Evolutionary conservation across 2,329 filamentous ascomycete species (phyloP).

Genomic region (Fusarium haematococcum): DNA sequence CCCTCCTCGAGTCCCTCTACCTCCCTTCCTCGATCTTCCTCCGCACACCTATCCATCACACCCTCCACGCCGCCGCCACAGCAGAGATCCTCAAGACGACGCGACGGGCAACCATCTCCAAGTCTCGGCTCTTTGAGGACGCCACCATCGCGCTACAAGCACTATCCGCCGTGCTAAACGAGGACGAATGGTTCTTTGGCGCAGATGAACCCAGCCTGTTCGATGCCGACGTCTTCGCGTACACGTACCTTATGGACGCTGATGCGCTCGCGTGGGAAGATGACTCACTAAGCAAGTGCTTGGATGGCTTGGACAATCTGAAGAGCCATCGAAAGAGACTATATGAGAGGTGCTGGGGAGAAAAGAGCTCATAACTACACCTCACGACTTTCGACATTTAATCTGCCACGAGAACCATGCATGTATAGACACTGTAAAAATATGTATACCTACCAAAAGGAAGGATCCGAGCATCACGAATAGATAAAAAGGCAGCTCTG

Average conservation of each 20-base stretch:
- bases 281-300: conserved; percentile 65
- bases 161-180: conserved; percentile 57
- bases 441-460: conserved; percentile 23
- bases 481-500: neutral
- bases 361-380: conserved; percentile 1
- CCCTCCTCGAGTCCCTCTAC: conserved; percentile 79
- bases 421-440: conserved; percentile 24
- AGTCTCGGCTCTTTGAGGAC: conserved; percentile 55
- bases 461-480: conserved; percentile 2
- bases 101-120: conserved; percentile 52
- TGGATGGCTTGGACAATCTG: conserved; percentile 71
- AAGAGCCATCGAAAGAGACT: conserved; percentile 59
- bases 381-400: neutral
- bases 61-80: conserved; percentile 79
- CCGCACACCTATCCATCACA: conserved; percentile 69
- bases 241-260: conserved; percentile 83
- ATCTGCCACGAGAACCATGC: neutral
- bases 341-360: conserved; percentile 48
- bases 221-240: conserved; percentile 91
- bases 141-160: conserved; percentile 60
- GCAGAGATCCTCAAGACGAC: conserved; percentile 77
- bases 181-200: conserved; percentile 63
- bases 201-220: conserved; percentile 74
- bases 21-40: conserved; percentile 75
- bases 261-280: conserved; percentile 73